Percentiles rank a stretch among this genome's conserved stretches.
phyloP scores from a whole-genome alignment of 441 rosid genomes.

The Gossypium lobatum region DNA sequence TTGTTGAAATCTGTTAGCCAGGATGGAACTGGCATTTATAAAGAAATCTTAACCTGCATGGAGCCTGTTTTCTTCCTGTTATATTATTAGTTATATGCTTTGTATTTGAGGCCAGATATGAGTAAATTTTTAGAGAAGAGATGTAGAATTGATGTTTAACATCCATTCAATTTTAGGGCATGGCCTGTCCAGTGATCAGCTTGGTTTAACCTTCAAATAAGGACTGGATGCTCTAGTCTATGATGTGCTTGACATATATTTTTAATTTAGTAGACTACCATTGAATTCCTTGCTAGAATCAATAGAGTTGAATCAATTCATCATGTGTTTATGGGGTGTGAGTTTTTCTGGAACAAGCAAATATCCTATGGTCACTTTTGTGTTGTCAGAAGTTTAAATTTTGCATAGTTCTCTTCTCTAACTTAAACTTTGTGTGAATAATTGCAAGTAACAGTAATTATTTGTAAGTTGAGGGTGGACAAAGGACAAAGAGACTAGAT shows the following conservation, averaged over 20 bases:
- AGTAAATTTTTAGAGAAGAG: background rate
- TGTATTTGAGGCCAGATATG: background rate
- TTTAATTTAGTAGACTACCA: background rate
- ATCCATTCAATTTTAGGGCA: conserved; percentile 3
- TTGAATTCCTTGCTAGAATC: background rate
- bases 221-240: conserved; percentile 5
- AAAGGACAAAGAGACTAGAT: background rate
- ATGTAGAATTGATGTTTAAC: background rate
- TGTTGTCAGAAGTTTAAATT: background rate
- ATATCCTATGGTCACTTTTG: background rate
- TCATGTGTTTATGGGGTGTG: background rate
- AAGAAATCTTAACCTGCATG: conserved; percentile 10
- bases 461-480: background rate
- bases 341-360: background rate
- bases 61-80: background rate
- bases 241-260: background rate
- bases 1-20: background rate
- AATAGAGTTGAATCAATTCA: background rate
- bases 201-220: conserved; percentile 5
- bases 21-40: background rate
- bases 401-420: background rate
- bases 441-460: background rate
- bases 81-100: background rate
- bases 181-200: background rate
- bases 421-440: background rate